Conservation (phyloP, 768 basidiomycete genomes). For the Lactarius hengduanensis region DNA sequence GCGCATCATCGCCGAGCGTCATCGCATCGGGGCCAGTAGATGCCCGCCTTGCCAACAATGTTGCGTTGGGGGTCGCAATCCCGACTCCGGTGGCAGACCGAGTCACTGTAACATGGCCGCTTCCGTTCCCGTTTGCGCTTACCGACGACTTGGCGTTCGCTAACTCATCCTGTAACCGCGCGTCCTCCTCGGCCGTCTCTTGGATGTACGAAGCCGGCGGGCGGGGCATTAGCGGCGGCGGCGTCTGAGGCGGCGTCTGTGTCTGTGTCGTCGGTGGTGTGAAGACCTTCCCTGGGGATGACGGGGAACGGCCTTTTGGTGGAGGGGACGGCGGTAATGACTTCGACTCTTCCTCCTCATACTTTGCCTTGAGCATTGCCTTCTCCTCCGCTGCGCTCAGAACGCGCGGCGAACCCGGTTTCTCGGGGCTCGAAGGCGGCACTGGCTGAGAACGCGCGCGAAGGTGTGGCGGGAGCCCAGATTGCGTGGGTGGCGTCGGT, state of each 20-base stretch:
- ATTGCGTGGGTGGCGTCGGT: constrained; percentile 28
- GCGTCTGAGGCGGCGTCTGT: constrained; percentile 39
- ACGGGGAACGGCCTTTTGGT: constrained; percentile 13
- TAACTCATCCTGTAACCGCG: constrained; percentile 45
- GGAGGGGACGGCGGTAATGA: constrained; percentile 21
- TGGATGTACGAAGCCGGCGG: constrained; percentile 80
- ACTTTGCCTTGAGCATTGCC: constrained; percentile 61
- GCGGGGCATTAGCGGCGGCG: constrained; percentile 72
- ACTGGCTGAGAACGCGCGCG: constrained; percentile 37
- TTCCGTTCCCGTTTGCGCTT: neutral
- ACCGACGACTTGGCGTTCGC: constrained; percentile 30
- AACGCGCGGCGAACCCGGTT: constrained; percentile 44
- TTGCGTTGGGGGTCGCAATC: neutral
- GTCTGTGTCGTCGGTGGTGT: neutral
- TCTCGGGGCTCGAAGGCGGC: constrained; percentile 31
- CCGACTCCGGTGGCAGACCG: neutral
- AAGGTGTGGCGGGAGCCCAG: constrained; percentile 31
- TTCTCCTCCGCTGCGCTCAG: constrained; percentile 71
- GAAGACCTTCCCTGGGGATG: neutral
- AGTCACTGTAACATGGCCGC: neutral
- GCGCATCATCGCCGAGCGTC: constrained; percentile 27
- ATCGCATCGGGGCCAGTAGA: constrained; percentile 27
- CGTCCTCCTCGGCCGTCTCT: constrained; percentile 76
- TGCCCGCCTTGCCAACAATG: constrained; percentile 7
- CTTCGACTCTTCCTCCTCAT: constrained; percentile 51